Evolutionary conservation across 176 grass and related monocot genomes (phyloP).

Genomic region (Bromus sterilis): DNA sequence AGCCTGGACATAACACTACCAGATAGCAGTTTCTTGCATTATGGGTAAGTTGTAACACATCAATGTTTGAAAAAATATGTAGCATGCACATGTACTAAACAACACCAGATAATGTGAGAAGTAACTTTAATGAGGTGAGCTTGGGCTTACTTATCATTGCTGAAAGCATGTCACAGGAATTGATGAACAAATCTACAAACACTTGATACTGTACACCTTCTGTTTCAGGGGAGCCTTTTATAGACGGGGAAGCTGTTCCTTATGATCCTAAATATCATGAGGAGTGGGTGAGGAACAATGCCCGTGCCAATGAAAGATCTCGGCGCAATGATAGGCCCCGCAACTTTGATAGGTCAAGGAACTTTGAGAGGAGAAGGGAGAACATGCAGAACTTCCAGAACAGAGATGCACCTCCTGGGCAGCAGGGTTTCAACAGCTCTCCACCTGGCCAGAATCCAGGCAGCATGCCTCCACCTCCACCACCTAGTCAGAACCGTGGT

Average conservation of each 20-base stretch:
- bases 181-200: neutral
- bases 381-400: slow-evolving; percentile 84
- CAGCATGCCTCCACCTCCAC: slow-evolving; percentile 27
- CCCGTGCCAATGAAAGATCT: slow-evolving; percentile 49
- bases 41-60: neutral
- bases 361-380: slow-evolving; percentile 83
- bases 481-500: slow-evolving; percentile 23
- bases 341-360: slow-evolving; percentile 88
- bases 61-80: neutral
- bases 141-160: neutral
- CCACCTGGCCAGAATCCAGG: slow-evolving; percentile 29
- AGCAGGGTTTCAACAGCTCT: slow-evolving; percentile 31
- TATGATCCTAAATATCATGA: slow-evolving; percentile 72
- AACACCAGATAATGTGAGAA: neutral
- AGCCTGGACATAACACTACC: neutral
- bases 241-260: slow-evolving; percentile 72
- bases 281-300: slow-evolving; percentile 65
- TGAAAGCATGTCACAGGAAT: neutral
- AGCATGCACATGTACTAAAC: neutral
- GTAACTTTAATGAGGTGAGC: neutral
- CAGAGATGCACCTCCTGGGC: slow-evolving; percentile 41
- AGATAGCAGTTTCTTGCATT: neutral
- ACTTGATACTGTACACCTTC: neutral
- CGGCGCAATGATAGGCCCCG: slow-evolving; percentile 82
- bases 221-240: slow-evolving; percentile 74